Conservation (phyloP, 2,329 filamentous ascomycete genomes). For the Sordariomycetes sp. region DNA sequence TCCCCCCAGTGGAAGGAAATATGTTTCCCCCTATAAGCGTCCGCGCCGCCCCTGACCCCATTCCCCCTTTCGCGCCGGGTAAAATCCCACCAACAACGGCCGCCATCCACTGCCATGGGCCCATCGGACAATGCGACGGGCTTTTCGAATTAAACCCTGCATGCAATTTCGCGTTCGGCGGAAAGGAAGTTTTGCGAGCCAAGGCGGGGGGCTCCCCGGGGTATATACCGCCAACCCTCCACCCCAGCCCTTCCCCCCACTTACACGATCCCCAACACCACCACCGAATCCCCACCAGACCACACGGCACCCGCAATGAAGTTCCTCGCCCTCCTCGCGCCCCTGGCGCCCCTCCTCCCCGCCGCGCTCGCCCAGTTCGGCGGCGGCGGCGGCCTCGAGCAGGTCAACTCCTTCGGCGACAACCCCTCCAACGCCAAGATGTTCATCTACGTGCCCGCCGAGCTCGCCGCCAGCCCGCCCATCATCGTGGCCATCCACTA, state of each 20-base stretch:
- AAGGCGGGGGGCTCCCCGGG: no score
- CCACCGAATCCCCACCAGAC: neutral
- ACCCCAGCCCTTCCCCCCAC: neutral
- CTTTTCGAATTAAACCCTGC: no score
- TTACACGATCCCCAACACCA: neutral
- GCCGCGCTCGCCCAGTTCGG: neutral
- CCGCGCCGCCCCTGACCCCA: no score
- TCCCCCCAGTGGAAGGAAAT: no score
- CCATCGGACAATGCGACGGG: no score
- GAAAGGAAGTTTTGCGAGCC: no score
- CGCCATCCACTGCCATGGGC: no score
- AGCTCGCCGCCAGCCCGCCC: neutral
- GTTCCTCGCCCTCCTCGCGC: neutral
- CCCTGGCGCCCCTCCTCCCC: conserved; percentile 1
- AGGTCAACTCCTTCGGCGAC: conserved; percentile 18
- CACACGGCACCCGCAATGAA: conserved; percentile 5
- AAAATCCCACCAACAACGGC: no score
- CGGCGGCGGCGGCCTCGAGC: conserved; percentile 15
- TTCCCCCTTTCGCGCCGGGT: no score
- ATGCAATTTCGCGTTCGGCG: no score
- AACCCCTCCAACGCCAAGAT: neutral
- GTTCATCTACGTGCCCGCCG: neutral
- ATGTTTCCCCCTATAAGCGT: no score
- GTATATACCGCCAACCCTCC: neutral
- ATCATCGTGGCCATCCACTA: conserved; percentile 28